Evolutionary conservation across 257 asterid genomes (phyloP).

Genomic region (Nicotiana benthamiana): DNA sequence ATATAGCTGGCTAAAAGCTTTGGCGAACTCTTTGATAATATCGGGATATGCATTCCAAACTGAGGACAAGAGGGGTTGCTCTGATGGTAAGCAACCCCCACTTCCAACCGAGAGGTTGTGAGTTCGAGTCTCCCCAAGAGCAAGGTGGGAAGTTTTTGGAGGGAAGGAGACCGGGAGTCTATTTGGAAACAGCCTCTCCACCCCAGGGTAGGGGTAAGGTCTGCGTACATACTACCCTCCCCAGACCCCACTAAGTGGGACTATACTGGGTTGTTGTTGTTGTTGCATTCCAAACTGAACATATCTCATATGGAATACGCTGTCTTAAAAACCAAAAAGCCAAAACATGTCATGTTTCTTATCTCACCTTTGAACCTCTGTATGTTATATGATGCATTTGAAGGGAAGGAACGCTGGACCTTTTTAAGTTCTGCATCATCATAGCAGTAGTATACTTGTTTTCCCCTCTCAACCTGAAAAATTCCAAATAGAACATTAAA

Average conservation of each 20-base stretch:
- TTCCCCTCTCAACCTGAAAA: slow-evolving; percentile 88
- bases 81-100: too few relatives aligned
- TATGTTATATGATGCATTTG: slow-evolving; percentile 89
- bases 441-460: slow-evolving; percentile 71
- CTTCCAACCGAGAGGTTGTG: too few relatives aligned
- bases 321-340: background rate
- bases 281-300: background rate
- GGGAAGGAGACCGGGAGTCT: too few relatives aligned
- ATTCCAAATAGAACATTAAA: slow-evolving; percentile 11
- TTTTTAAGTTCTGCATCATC: slow-evolving; percentile 72
- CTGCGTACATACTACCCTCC: too few relatives aligned
- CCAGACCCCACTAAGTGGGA: too few relatives aligned
- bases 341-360: background rate
- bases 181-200: too few relatives aligned
- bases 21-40: background rate
- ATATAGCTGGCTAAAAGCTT: background rate
- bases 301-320: background rate
- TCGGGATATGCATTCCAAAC: background rate
- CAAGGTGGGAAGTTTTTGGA: too few relatives aligned
- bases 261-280: too few relatives aligned
- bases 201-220: too few relatives aligned
- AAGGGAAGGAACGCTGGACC: slow-evolving; percentile 62
- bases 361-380: slow-evolving; percentile 93
- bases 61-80: too few relatives aligned
- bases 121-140: too few relatives aligned